Evolutionary conservation across 163 green algal genomes (phyloP).

Genomic region (Chlamydomonas reinhardtii): DNA sequence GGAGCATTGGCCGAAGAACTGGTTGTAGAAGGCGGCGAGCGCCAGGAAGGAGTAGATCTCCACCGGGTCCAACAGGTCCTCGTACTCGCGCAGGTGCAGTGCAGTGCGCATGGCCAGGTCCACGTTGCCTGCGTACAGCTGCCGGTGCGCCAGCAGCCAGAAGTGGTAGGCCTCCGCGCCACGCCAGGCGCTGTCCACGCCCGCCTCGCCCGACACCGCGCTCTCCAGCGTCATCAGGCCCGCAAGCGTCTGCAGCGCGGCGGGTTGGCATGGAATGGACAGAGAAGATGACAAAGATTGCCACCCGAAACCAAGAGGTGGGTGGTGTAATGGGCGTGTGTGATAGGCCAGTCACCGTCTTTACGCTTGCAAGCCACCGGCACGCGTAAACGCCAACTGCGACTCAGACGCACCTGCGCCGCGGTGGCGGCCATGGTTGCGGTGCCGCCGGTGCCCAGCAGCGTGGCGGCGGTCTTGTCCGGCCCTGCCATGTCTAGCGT

Average conservation of each 20-base stretch:
- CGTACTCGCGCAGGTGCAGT: slow-evolving; percentile 79
- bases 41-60: slow-evolving; percentile 81
- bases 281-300: neutral
- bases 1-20: slow-evolving; percentile 79
- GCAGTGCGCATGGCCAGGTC: slow-evolving; percentile 81
- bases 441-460: slow-evolving; percentile 40
- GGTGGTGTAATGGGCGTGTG: too few relatives aligned
- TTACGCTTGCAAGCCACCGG: too few relatives aligned
- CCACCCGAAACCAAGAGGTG: too few relatives aligned
- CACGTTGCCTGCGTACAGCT: slow-evolving; percentile 64
- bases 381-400: too few relatives aligned
- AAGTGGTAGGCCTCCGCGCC: slow-evolving; percentile 88
- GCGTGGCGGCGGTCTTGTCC: slow-evolving; percentile 53
- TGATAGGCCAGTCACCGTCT: too few relatives aligned
- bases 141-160: slow-evolving; percentile 81
- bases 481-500: slow-evolving; percentile 53
- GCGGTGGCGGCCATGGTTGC: slow-evolving; percentile 67
- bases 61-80: slow-evolving; percentile 77
- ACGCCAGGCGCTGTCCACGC: slow-evolving; percentile 76
- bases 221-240: slow-evolving; percentile 84
- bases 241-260: slow-evolving; percentile 30
- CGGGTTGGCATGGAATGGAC: too few relatives aligned
- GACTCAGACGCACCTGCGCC: slow-evolving; percentile 66
- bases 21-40: slow-evolving; percentile 79
- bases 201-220: slow-evolving; percentile 41